Base-by-base conservation (phyloP, 331 rosid species). In the Spiraea crenata region DNA sequence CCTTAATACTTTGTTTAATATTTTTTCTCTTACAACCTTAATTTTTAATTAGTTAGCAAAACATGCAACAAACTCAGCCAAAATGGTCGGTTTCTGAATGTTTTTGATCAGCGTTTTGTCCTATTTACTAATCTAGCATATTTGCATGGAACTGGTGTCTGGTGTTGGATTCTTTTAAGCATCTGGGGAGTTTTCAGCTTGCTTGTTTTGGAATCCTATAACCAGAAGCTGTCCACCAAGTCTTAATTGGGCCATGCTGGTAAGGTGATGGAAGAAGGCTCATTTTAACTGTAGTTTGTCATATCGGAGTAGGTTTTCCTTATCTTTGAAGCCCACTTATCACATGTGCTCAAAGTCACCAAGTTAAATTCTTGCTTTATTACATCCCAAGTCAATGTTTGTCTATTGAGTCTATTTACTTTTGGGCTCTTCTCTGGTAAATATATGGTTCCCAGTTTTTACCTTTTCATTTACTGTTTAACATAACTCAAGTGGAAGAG, bases 31-130 rank as follows among this genome's bases (percentile, higher is more conserved):
- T 13, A 58, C 10, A 14, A 58, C 63, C 19, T 34, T 35, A 14
- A 58, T 60, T 16, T 39, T 62, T 57, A 55, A 20, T 51, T 40
- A 63, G 17, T 52, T 31, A 48, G 55, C 35, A 52, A 70, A 56
- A 25, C 66, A 77, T 56, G 76, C 72, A 70, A 19, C 67, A 37
- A 63, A 69, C 56, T 69, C 70, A 42, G 69, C 64, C 72, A 64
- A 51, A 63, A 52, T 70, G 80, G 65, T 71, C 80, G 66, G 74
- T 37, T 37, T 72, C 50, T 48, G 31, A 50, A 56, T 50, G 55
- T 38, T 77, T 76, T 63, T 34, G 44, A 44, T 73, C 37, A 25
- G 55, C 63, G 56, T 69, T 63, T 41, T 41, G 52, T 7, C 73
- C 41, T 25, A 1, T 25, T 2, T 25, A 25, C 31, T 25, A 25